phyloP scores from a whole-genome alignment of 805 yeast species.

The Lachancea waltii region DNA sequence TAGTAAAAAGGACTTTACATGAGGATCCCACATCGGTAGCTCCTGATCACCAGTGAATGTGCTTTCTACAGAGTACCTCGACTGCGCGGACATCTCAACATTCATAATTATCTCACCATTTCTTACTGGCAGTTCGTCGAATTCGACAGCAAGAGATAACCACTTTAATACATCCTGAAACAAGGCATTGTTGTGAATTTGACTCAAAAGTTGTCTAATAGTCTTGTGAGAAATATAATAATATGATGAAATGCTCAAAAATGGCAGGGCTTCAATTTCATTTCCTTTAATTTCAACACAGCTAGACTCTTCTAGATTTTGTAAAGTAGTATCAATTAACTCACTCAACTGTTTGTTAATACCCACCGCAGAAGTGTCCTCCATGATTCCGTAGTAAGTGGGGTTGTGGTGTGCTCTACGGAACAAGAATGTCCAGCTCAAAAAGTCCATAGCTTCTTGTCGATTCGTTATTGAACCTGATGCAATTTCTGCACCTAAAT shows the following conservation, averaged over 20 bases:
- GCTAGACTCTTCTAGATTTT: slow-evolving; percentile 60
- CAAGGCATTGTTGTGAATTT: slow-evolving; percentile 36
- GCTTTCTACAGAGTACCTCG: slow-evolving; percentile 58
- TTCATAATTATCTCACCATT: slow-evolving; percentile 89
- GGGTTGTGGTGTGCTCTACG: slow-evolving; percentile 95
- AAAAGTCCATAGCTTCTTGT: slow-evolving; percentile 91
- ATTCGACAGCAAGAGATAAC: slow-evolving; percentile 58
- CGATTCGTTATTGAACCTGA: slow-evolving; percentile 87
- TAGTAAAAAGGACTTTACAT: slow-evolving; percentile 68
- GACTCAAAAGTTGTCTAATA: slow-evolving; percentile 57
- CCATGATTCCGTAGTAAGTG: slow-evolving; percentile 79
- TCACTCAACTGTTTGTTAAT: slow-evolving; percentile 51
- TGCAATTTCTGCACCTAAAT: slow-evolving; percentile 92
- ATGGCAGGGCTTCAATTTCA: slow-evolving; percentile 63
- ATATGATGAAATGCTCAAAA: slow-evolving; percentile 77
- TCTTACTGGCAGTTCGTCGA: slow-evolving; percentile 81
- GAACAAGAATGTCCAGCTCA: slow-evolving; percentile 89
- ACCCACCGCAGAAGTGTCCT: slow-evolving; percentile 51
- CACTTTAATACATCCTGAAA: slow-evolving; percentile 43
- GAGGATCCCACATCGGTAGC: slow-evolving; percentile 76
- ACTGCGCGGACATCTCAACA: slow-evolving; percentile 70
- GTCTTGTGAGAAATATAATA: slow-evolving; percentile 92
- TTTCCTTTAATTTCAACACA: slow-evolving; percentile 52
- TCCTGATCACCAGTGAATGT: slow-evolving; percentile 52
- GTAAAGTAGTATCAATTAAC: slow-evolving; percentile 63